Base-by-base conservation (phyloP, 2,329 filamentous ascomycete genomes). In the Cadophora sp. region DNA sequence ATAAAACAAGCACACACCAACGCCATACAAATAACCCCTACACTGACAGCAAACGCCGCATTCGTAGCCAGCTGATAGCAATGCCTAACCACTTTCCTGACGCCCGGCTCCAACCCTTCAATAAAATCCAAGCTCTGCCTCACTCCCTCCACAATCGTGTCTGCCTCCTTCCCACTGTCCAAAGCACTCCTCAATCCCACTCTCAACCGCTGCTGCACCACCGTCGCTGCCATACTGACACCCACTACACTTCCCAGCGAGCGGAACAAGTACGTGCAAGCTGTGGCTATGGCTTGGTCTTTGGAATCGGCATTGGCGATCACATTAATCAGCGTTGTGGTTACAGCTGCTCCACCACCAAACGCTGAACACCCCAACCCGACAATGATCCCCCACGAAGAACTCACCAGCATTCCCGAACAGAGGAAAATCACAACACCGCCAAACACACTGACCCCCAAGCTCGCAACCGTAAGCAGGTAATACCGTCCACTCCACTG, bases 221-320 rank as follows among this genome's bases (percentile, higher is more conserved):
- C 84, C 1, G 91, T 92, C 1, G 91, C 84, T 34, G 84, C 83
- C 64, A 91, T 77, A 1, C 87, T 89, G 2, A 88, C 88, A 62
- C 87, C 86, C 67, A 92, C 81, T n/a, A 90, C 91, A 65, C 94
- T 83, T 12, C 92, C 92, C 0, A 94, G 83, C 1, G 90, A 91
- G 48, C 92, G 89, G 83, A 95, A 95, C 27, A 95, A 86, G 79
- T 95, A 95, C 24, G 89, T 92, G 77, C 91, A 93, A 8, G 92
- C 92, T 19, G 92, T 91, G 4, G 89, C 91, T 1, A 94, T 86
- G 1, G 92, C 91, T 69, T 91, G 89, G 72, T 94, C 92, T 53
- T 87, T 83, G 3, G 83, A 82, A 0, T 86, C 81, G 0, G 90
- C 86, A 75, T 93, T 93, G 37, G 91, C 89, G 71, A 94, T 87